Evolutionary conservation across 768 basidiomycete genomes (phyloP).

Genomic region (Lactarius deliciosus): DNA sequence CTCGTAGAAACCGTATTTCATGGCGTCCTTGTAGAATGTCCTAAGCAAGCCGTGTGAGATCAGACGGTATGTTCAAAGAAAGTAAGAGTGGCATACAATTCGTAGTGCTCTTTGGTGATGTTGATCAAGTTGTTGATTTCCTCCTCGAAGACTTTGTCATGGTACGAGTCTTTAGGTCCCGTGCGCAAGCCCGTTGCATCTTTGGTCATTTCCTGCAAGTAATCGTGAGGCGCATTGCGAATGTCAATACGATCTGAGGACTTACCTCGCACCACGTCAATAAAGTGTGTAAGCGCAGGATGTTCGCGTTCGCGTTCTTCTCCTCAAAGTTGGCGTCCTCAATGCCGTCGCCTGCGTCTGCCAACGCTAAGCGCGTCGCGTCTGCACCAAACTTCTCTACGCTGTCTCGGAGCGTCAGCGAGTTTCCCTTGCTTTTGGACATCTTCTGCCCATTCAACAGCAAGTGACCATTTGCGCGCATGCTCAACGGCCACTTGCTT

Average conservation of each 20-base stretch:
- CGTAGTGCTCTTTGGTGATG: conserved; percentile 77
- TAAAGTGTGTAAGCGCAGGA: conserved; percentile 88
- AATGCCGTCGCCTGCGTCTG: conserved; percentile 95
- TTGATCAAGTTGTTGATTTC: conserved; percentile 88
- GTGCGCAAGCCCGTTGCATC: conserved; percentile 69
- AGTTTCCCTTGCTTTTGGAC: conserved; percentile 97
- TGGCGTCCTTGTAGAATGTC: conserved; percentile 91
- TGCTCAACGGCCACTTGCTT: conserved; percentile 86
- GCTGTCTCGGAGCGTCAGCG: conserved; percentile 83
- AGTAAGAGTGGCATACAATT: conserved; percentile 54
- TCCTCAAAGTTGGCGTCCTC: conserved; percentile 99
- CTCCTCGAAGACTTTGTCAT: conserved; percentile 88
- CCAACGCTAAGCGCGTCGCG: conserved; percentile 86
- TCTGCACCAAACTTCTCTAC: conserved; percentile 97
- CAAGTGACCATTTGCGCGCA: conserved; percentile 95
- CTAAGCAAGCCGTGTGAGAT: conserved; percentile 41
- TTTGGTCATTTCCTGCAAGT: conserved; percentile 70
- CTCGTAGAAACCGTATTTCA: conserved; percentile 96
- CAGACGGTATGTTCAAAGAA: not conserved
- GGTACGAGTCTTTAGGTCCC: conserved; percentile 68
- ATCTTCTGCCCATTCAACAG: conserved; percentile 99
- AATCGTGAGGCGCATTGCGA: not conserved
- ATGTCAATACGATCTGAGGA: not conserved
- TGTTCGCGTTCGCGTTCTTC: conserved; percentile 95
- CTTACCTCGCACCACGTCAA: conserved; percentile 88